These are phyloP conservation scores for Carex scoparia DNA, from an alignment of 176 grass and related monocot species.

Conservation along the genomic window DNA sequence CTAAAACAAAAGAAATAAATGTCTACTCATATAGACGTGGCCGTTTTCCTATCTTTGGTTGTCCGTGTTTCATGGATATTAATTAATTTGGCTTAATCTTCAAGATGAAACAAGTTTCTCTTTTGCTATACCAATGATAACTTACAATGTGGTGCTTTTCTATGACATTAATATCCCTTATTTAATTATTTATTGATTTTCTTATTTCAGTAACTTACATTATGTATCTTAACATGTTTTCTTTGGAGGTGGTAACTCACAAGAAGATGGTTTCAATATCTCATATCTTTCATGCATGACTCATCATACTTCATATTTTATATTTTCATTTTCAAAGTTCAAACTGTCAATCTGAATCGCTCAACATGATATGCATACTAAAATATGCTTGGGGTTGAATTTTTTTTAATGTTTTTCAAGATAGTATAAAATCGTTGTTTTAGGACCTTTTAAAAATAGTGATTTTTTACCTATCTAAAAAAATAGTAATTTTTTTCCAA, in stretches of 20 bases:
- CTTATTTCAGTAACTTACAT: not conserved
- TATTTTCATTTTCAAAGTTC: too few relatives aligned
- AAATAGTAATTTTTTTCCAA: too few relatives aligned
- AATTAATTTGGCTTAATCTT: not conserved
- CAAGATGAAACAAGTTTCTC: not conserved
- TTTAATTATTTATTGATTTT: not conserved
- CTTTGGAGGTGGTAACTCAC: not conserved
- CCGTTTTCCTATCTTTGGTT: not conserved
- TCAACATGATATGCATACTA: too few relatives aligned
- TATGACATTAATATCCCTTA: not conserved
- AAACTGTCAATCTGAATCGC: too few relatives aligned
- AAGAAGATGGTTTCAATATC: too few relatives aligned
- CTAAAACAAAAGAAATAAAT: constrained; percentile 13
- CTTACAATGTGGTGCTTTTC: not conserved
- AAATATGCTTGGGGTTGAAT: too few relatives aligned
- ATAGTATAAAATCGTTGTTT: too few relatives aligned
- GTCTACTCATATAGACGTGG: not conserved
- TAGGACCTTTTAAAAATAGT: too few relatives aligned
- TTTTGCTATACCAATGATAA: not conserved
- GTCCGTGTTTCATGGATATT: constrained; percentile 1
- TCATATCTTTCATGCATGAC: too few relatives aligned
- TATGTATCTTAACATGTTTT: not conserved
- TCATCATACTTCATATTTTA: too few relatives aligned
- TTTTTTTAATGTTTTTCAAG: too few relatives aligned
- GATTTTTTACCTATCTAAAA: too few relatives aligned